Percentiles rank a stretch among this genome's conserved stretches.
phyloP scores from a whole-genome alignment of 2,329 filamentous ascomycete genomes.

The Phoma herbarum region DNA sequence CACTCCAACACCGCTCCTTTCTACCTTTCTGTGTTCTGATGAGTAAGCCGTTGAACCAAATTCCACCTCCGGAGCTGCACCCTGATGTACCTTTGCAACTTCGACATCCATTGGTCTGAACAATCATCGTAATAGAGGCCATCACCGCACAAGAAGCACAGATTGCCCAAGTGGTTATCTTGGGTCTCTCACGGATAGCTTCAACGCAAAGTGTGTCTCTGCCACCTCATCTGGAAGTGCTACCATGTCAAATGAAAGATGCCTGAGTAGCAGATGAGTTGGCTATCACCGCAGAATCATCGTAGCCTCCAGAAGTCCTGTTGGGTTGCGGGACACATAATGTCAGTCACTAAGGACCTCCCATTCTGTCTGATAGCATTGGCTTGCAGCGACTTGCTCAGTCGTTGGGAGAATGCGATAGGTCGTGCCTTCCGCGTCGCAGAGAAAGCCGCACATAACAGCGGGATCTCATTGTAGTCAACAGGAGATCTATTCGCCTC shows the following conservation, averaged over 20 bases:
- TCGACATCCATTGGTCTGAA: background rate
- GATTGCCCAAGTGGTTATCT: background rate
- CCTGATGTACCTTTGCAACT: background rate
- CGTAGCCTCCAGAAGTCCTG: background rate
- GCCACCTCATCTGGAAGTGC: background rate
- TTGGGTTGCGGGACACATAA: background rate
- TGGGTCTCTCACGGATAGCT: background rate
- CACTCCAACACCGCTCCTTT: background rate
- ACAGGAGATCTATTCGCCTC: no score
- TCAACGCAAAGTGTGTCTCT: background rate
- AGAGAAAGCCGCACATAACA: background rate
- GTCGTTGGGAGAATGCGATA: background rate
- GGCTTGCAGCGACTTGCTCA: background rate
- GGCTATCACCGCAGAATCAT: background rate
- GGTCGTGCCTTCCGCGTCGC: background rate
- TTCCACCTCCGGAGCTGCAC: background rate
- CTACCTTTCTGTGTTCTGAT: background rate
- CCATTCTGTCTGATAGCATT: background rate
- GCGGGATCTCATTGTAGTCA: background rate
- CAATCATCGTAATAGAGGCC: background rate
- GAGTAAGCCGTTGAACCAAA: background rate
- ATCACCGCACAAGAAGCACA: background rate
- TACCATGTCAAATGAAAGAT: background rate
- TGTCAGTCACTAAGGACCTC: background rate
- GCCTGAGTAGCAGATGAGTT: background rate